phyloP scores from a whole-genome alignment of 495 filamentous ascomycete species.

The Umbilicaria muhlenbergii region DNA sequence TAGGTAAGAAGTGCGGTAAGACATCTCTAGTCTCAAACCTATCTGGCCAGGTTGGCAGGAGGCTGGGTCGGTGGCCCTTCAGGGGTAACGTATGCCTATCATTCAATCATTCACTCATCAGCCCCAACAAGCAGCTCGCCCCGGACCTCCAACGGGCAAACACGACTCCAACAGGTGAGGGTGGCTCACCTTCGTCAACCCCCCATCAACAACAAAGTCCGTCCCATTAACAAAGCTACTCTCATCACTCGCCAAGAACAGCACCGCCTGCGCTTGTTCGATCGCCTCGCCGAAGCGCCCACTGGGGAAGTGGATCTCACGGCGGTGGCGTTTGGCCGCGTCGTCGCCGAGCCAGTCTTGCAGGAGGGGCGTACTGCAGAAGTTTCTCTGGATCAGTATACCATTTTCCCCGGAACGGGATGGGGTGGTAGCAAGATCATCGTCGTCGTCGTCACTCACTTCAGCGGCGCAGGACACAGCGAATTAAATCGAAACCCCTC shows the following conservation, averaged over 20 bases:
- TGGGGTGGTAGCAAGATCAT: background rate
- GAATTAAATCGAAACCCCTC: slow-evolving; percentile 82
- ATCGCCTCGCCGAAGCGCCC: slow-evolving; percentile 94
- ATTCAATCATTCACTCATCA: background rate
- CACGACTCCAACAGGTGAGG: background rate
- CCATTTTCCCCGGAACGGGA: background rate
- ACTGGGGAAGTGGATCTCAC: slow-evolving; percentile 87
- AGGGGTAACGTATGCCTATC: slow-evolving; percentile 73
- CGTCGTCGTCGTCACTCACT: slow-evolving; percentile 33
- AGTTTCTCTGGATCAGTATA: background rate
- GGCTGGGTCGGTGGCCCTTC: slow-evolving; percentile 59
- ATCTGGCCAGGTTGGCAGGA: slow-evolving; percentile 45
- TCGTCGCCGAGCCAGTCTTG: slow-evolving; percentile 95
- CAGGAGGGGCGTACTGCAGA: slow-evolving; percentile 49
- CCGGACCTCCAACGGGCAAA: background rate
- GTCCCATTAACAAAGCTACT: slow-evolving; percentile 83
- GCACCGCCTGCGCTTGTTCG: slow-evolving; percentile 84
- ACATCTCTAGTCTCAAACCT: background rate
- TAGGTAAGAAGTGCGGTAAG: too few relatives aligned
- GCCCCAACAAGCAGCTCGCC: background rate
- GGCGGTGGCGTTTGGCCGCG: slow-evolving; percentile 60
- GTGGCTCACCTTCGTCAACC: slow-evolving; percentile 60
- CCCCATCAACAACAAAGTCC: slow-evolving; percentile 94
- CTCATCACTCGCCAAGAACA: slow-evolving; percentile 92
- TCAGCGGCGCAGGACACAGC: slow-evolving; percentile 83